Evolutionary conservation across 129 eudicot genomes (phyloP).

Genomic region (Calendula officinalis): DNA sequence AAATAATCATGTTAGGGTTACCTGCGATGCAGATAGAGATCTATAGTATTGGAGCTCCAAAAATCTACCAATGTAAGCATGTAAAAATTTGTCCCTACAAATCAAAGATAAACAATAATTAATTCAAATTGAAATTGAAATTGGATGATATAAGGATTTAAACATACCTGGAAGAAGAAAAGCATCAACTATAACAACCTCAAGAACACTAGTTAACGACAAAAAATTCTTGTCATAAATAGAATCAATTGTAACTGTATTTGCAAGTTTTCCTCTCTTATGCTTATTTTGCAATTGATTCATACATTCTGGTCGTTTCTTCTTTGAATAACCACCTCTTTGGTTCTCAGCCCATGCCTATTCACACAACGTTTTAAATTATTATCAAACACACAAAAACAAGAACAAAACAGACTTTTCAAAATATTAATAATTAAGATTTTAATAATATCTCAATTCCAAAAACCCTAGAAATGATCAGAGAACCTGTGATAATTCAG

Average conservation of each 20-base stretch:
- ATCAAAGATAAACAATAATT: slow-evolving; percentile 12
- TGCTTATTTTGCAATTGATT: slow-evolving; percentile 63
- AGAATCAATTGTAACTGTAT: slow-evolving; percentile 68
- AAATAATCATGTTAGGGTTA: slow-evolving; percentile 19
- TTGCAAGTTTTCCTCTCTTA: slow-evolving; percentile 73
- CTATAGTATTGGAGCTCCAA: slow-evolving; percentile 95
- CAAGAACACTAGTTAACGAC: slow-evolving; percentile 74
- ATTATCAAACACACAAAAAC: slow-evolving; percentile 5
- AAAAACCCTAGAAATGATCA: neutral
- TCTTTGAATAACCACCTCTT: slow-evolving; percentile 63
- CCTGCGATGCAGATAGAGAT: slow-evolving; percentile 94
- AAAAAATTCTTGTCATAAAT: slow-evolving; percentile 81
- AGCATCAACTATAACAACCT: slow-evolving; percentile 71
- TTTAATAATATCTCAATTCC: no score
- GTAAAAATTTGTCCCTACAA: slow-evolving; percentile 77
- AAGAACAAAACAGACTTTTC: neutral
- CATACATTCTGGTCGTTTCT: slow-evolving; percentile 68
- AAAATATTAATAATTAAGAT: no score
- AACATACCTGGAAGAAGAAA: slow-evolving; percentile 75
- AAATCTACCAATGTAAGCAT: slow-evolving; percentile 88
- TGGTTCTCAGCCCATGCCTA: slow-evolving; percentile 86
- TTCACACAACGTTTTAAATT: slow-evolving; percentile 3
- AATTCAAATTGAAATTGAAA: neutral
- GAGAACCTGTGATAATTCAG: slow-evolving; percentile 82
- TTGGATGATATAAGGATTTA: neutral